Evolutionary conservation across 2,329 filamentous ascomycete genomes (phyloP), one percentile per base, ranked within the genome.

Genomic region (Ascochyta lentis): DNA sequence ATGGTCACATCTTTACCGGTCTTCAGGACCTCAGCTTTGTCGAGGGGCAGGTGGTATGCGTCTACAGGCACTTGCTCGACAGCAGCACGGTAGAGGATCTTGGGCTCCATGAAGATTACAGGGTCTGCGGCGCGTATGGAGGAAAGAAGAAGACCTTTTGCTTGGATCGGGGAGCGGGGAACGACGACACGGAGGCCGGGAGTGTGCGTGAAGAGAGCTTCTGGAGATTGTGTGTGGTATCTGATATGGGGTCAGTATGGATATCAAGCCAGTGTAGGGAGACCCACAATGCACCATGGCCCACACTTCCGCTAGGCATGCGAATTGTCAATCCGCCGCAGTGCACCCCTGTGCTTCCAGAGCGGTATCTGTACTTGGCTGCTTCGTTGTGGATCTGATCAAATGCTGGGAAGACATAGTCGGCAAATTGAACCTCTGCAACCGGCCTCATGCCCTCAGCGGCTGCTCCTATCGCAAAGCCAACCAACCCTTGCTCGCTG

Each of bases 301-400:
- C 93, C 15, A 97, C 93, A 39, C 88, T 91, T 52, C 93, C 93
- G 62, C 88, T 91, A 0, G 93, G 93, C 93, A 97, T 96, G 24
- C 93, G 83, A 15, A 96, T 87, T 0, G 94, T 94, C 67, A 97
- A 74, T 0, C 92, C 91, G 19, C 93, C 93, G 16, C 84, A 88
- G 70, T 75, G 61, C 12, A 73, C 70, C 6, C 72, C 72, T 0
- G 83, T 87, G 2, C 65, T 74, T 12, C 87, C 88, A 64, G 87
- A 84, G 44, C 92, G 84, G 75, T 92, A 97, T 52, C 93, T 83
- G 69, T 90, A 89, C 77, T 96, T 96, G 58, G 92, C 91, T 0
- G 91, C 92, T 77, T 97, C 92, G 69, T 96, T 96, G 70, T 96
- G 92, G 29, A 97, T 84, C 79, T 97, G 92, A 70, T 97, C 92